Conservation (phyloP, 495 filamentous ascomycete species). For the Penicillium daleae region DNA sequence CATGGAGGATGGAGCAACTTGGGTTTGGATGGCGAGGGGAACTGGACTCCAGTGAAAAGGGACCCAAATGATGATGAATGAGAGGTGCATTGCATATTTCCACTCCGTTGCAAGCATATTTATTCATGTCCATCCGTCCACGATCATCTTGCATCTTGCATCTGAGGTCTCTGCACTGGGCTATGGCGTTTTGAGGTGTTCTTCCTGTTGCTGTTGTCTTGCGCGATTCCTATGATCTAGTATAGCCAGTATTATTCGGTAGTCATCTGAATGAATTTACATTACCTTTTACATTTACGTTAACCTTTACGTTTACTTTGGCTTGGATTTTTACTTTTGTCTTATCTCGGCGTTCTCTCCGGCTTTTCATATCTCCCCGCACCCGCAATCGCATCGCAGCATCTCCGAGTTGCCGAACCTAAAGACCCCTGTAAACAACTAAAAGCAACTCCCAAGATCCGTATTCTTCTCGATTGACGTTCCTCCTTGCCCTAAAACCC, state of each 20-base stretch:
- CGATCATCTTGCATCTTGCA: constrained; percentile 30
- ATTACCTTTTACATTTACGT: constrained; percentile 16
- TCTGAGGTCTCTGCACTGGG: constrained; percentile 27
- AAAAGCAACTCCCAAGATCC: background rate
- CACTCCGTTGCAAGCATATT: constrained; percentile 21
- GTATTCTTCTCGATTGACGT: background rate
- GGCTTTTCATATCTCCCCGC: constrained; percentile 8
- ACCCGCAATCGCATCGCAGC: constrained; percentile 25
- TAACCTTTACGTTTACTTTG: background rate
- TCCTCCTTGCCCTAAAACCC: background rate
- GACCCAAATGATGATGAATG: constrained; percentile 20
- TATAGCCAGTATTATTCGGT: constrained; percentile 16
- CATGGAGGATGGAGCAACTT: constrained; percentile 17
- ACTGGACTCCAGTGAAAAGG: constrained; percentile 19
- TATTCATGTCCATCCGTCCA: constrained; percentile 18
- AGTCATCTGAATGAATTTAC: constrained; percentile 24
- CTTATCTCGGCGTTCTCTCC: constrained; percentile 31
- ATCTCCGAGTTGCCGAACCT: constrained; percentile 1
- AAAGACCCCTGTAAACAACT: background rate
- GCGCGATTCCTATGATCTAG: constrained; percentile 21
- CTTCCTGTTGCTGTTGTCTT: constrained; percentile 3
- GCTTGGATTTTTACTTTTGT: background rate
- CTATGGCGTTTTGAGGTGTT: constrained; percentile 29
- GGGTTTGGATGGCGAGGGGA: constrained; percentile 11
- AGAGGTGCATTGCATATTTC: constrained; percentile 24